Evolutionary conservation across 2,329 filamentous ascomycete species (phyloP), one percentile per base, ranked within the genome.

Genomic region (Pyricularia grisea): DNA sequence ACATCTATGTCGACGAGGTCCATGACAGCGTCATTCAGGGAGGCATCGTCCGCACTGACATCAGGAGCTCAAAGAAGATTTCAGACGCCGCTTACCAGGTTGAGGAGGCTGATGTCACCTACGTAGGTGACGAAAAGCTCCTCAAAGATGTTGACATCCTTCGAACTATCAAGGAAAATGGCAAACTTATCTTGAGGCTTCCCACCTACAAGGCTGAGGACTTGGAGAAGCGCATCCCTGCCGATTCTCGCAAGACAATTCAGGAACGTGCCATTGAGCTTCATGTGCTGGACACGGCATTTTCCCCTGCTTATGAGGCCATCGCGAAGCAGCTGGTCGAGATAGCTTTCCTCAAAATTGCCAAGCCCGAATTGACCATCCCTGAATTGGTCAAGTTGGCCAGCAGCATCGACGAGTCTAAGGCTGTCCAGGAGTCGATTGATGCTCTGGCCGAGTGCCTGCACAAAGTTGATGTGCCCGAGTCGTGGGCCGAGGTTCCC

Each of bases 121-220:
- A 93, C 67, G 86, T 98, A 71, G 92, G 91, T 36, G 88, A 94
- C 55, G 86, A 93, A 76, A 92, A 90, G 76, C 83, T 99, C 2
- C 83, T 99, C 20, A 88, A 90, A 73, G 89, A 93, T 28, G 84
- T 97, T 69, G 88, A 94, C 72, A 82, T 96, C 27, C 77, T 94
- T 50, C 85, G 88, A 72, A 89, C 86, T 67, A 81, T 94, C 71
- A 92, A 91, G 80, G 75, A 85, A 60, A 87, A 88, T 68, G 91
- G 91, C 68, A 90, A 88, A 72, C 79, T 97, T 64, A 85, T 97
- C 69, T 76, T 97, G 61, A 92, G 89, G 75, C 85, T 95, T 28
- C 85, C 92, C 31, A 90, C 88, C 73, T 88, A 92, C 78, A 97
- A 97, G 81, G 88, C 93, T 67, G 94, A 96, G 64, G 93, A 97